Percentiles rank a stretch among this genome's conserved stretches.
Evolutionary conservation across 1,284 basidiomycete species (phyloP).

Genomic region (Tetrapyrgos nigripes): DNA sequence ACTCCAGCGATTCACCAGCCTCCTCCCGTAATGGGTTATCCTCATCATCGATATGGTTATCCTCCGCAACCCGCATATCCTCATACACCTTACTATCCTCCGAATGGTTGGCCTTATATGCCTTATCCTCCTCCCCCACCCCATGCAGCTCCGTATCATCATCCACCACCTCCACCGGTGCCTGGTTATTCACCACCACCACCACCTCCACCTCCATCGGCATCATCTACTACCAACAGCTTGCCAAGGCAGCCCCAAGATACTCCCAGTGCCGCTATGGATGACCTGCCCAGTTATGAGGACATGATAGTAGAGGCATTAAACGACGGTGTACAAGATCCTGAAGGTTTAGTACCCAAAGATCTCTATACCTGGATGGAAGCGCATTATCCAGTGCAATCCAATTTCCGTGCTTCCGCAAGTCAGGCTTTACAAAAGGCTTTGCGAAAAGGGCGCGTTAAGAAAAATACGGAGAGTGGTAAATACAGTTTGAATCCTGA

Average conservation of each 20-base stretch:
- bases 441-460: slow-evolving; percentile 75
- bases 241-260: slow-evolving; percentile 30
- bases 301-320: slow-evolving; percentile 87
- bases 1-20: slow-evolving; percentile 29
- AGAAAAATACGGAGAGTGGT: slow-evolving; percentile 66
- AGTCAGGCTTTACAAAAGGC: slow-evolving; percentile 86
- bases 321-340: slow-evolving; percentile 58
- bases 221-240: slow-evolving; percentile 22
- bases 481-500: slow-evolving; percentile 73
- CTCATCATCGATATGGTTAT: slow-evolving; percentile 9
- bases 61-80: slow-evolving; percentile 12
- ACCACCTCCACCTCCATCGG: slow-evolving; percentile 12
- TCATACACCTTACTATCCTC: slow-evolving; percentile 17
- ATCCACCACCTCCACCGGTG: background rate
- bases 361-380: slow-evolving; percentile 83
- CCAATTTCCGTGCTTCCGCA: slow-evolving; percentile 84
- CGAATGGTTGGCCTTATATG: slow-evolving; percentile 2
- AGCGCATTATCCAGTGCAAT: slow-evolving; percentile 77
- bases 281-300: slow-evolving; percentile 83
- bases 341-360: slow-evolving; percentile 80
- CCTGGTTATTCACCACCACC: slow-evolving; percentile 14
- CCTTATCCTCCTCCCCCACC: slow-evolving; percentile 1
- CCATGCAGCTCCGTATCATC: background rate
- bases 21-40: slow-evolving; percentile 11
- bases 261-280: slow-evolving; percentile 41